Conservation (phyloP, 78 protist species). For the Chrysochromulina tobinii region DNA sequence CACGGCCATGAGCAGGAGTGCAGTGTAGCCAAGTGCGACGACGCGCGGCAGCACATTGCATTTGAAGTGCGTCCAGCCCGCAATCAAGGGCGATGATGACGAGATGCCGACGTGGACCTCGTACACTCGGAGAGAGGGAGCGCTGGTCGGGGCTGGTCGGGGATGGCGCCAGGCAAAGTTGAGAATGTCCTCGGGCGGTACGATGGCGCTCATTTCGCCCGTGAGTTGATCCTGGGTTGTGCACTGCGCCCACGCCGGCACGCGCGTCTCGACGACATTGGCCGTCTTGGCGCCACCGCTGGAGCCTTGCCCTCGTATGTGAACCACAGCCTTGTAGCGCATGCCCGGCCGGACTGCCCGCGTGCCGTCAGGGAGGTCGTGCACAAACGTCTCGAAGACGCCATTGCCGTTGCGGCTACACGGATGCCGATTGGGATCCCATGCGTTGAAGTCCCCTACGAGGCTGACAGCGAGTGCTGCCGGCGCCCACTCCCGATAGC, state of each 20-base stretch:
- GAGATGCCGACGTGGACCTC: conserved; percentile 93
- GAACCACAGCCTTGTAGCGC: background rate
- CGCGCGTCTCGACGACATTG: background rate
- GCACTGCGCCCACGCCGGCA: background rate
- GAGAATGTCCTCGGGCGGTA: background rate
- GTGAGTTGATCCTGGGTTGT: background rate
- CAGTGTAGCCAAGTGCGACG: conserved; percentile 55
- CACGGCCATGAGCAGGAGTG: conserved; percentile 92
- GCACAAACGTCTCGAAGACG: background rate
- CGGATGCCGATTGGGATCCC: background rate
- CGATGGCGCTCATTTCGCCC: background rate
- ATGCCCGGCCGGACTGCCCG: background rate
- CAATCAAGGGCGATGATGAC: conserved; percentile 64
- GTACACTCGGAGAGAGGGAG: conserved; percentile 73
- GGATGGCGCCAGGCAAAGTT: conserved; percentile 40
- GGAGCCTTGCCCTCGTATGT: too few relatives aligned
- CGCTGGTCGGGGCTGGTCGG: background rate
- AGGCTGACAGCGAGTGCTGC: background rate
- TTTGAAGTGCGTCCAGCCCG: conserved; percentile 69
- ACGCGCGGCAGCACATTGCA: conserved; percentile 34
- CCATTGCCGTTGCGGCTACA: background rate
- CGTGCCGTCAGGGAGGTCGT: background rate
- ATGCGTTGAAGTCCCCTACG: conserved; percentile 45
- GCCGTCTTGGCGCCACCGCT: background rate
- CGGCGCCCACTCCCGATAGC: conserved; percentile 44